These are phyloP conservation scores for Candida morakotiae DNA, from an alignment of 805 yeast species.

Conservation along the genomic window DNA sequence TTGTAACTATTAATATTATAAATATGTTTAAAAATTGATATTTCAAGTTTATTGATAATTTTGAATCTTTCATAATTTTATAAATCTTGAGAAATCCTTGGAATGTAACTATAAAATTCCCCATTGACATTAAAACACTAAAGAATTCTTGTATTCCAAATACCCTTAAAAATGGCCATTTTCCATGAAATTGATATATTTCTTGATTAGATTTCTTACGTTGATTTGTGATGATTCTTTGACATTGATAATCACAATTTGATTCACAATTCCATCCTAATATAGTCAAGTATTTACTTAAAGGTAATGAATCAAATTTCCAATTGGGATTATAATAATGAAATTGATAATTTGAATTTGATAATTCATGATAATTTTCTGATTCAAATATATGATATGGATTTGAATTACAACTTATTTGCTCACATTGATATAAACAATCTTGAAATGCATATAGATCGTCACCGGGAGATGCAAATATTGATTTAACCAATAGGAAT, in stretches of 20 bases:
- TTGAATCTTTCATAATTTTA: neutral
- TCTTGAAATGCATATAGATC: constrained; percentile 51
- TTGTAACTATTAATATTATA: constrained; percentile 59
- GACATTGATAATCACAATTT: constrained; percentile 93
- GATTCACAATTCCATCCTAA: constrained; percentile 72
- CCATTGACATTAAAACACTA: constrained; percentile 72
- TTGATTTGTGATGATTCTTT: constrained; percentile 61
- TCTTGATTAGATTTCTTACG: constrained; percentile 47
- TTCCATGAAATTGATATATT: constrained; percentile 87
- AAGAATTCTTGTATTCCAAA: constrained; percentile 84
- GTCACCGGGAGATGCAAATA: constrained; percentile 56
- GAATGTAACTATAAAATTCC: constrained; percentile 46
- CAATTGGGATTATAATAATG: constrained; percentile 27
- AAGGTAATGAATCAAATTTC: constrained; percentile 34
- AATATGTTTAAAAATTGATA: constrained; percentile 28
- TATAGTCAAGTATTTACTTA: constrained; percentile 38
- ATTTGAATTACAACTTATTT: constrained; percentile 29
- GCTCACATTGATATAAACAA: constrained; percentile 50
- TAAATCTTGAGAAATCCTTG: constrained; percentile 35
- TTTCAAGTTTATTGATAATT: constrained; percentile 7
- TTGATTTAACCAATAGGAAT: neutral
- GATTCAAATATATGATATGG: constrained; percentile 23
- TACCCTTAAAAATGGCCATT: constrained; percentile 88
- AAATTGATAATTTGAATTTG: constrained; percentile 14
- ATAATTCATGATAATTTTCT: constrained; percentile 17